Percentiles rank a stretch among this genome's conserved stretches.
Evolutionary conservation across 805 yeast species (phyloP).

Genomic region (Candida hungchunana): DNA sequence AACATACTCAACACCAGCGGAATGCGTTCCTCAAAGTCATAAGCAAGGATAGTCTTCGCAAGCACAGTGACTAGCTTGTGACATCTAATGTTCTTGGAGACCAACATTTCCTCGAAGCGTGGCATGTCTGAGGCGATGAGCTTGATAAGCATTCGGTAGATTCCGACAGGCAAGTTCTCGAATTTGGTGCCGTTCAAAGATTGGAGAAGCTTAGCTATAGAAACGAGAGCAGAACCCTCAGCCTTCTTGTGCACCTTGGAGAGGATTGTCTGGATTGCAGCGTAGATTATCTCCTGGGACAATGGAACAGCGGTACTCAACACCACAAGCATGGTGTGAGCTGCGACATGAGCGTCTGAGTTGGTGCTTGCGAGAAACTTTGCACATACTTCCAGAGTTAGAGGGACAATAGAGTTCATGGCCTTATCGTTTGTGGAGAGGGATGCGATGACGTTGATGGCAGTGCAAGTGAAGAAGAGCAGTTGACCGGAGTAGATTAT

Average conservation of each 20-base stretch:
- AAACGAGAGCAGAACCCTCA: conserved; percentile 40
- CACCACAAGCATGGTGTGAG: conserved; percentile 78
- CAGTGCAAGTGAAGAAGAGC: conserved; percentile 71
- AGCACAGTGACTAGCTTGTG: conserved; percentile 43
- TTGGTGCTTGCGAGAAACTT: conserved; percentile 43
- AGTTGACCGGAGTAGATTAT: conserved; percentile 65
- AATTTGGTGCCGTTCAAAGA: conserved; percentile 39
- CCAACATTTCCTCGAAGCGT: conserved; percentile 26
- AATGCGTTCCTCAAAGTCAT: conserved; percentile 35
- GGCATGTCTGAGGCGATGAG: conserved; percentile 25
- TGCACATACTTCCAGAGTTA: conserved; percentile 55
- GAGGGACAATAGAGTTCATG: conserved; percentile 49
- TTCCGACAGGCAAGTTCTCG: conserved; percentile 36
- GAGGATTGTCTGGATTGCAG: conserved; percentile 58
- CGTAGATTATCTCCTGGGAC: conserved; percentile 48
- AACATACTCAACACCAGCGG: conserved; percentile 34
- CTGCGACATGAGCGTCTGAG: conserved; percentile 71
- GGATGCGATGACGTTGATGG: conserved; percentile 64
- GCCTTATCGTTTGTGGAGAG: conserved; percentile 38
- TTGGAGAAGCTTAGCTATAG: conserved; percentile 47
- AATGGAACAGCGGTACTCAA: conserved; percentile 70
- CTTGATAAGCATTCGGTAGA: conserved; percentile 30
- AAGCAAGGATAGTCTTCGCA: conserved; percentile 39
- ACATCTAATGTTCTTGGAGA: conserved; percentile 27
- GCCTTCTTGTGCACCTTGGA: conserved; percentile 38